Percentiles rank a stretch among this genome's conserved stretches.
These are phyloP conservation scores for Nemania sp. DNA, from an alignment of 2,329 filamentous ascomycete genomes.

Conservation along the genomic window DNA sequence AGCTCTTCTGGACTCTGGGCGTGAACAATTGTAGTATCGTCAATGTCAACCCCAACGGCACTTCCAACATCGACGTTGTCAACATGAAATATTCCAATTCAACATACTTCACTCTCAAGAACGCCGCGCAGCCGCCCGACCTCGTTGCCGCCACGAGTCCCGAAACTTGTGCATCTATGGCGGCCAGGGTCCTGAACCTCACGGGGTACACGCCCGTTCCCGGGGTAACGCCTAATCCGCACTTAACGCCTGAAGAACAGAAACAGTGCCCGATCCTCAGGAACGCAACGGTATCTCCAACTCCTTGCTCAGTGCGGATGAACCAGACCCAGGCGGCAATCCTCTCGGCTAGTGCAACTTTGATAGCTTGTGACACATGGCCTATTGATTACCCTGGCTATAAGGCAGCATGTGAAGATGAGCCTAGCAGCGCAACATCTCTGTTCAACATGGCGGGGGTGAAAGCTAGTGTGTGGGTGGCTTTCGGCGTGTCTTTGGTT, in stretches of 20 bases:
- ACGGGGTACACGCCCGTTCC: neutral
- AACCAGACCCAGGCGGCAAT: neutral
- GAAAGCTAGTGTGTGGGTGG: neutral
- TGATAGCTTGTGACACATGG: neutral
- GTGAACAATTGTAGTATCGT: slow-evolving; percentile 1
- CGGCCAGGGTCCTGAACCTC: neutral
- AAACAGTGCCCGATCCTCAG: neutral
- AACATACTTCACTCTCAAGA: slow-evolving; percentile 5
- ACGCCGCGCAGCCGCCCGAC: slow-evolving; percentile 2
- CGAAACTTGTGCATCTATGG: slow-evolving; percentile 3
- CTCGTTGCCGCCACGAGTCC: slow-evolving; percentile 5
- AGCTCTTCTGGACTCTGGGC: neutral
- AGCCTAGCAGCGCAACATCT: neutral
- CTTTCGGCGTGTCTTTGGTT: neutral
- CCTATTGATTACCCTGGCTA: neutral
- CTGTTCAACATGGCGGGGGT: neutral
- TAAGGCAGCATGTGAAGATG: neutral
- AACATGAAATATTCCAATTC: neutral
- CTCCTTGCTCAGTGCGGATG: slow-evolving; percentile 6
- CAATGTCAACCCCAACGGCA: too few species aligned
- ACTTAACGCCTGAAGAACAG: neutral
- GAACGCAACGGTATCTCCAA: neutral
- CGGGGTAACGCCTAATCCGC: neutral
- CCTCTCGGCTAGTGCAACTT: slow-evolving; percentile 4
- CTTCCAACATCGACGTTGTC: neutral